Conservation (phyloP, 257 asterid species). For the Nicotiana otophora region DNA sequence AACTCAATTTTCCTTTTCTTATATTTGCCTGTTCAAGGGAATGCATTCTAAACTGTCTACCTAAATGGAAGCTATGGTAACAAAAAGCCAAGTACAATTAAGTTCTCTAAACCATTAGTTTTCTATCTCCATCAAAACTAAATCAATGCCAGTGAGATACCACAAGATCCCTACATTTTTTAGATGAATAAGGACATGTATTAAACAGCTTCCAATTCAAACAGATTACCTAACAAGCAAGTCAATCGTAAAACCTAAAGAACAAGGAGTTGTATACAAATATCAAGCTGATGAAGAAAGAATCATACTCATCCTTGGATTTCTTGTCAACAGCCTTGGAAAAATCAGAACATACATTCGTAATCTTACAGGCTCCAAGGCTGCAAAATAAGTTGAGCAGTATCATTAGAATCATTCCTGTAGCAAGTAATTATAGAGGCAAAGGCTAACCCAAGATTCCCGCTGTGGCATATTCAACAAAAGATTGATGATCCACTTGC, state of each 20-base stretch:
- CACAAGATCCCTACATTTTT: neutral
- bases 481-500: neutral
- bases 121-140: neutral
- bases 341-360: neutral
- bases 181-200: neutral
- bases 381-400: neutral
- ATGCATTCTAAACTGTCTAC: neutral
- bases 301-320: conserved; percentile 10
- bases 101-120: neutral
- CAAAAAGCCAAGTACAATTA: neutral
- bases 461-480: neutral
- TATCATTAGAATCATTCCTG: neutral
- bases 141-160: neutral
- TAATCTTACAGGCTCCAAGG: conserved; percentile 15
- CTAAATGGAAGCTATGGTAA: neutral
- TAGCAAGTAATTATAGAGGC: neutral
- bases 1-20: neutral
- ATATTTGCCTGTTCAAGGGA: neutral
- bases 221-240: neutral
- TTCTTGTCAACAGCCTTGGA: conserved; percentile 1
- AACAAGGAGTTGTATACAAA: neutral
- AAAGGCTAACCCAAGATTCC: neutral
- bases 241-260: neutral
- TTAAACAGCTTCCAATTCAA: neutral
- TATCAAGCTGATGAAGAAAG: neutral